Percentiles rank a stretch among this genome's conserved stretches.
phyloP scores from a whole-genome alignment of 441 rosid genomes.

The Populus hybrid region DNA sequence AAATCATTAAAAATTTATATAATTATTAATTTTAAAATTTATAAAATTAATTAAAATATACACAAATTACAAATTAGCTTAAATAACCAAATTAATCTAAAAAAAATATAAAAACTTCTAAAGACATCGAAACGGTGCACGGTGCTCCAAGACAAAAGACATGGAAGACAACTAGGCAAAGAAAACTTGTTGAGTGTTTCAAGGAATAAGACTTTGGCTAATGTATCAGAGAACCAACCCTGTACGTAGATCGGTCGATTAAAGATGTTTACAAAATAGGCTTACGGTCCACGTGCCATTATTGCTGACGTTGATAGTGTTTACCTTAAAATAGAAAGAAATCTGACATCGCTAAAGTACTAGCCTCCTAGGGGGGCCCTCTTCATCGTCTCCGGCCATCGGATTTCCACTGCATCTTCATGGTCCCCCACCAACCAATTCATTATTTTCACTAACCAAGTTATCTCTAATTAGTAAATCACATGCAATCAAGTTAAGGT shows the following conservation, averaged over 20 bases:
- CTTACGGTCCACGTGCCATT: conserved; percentile 50
- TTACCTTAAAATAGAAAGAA: conserved; percentile 30
- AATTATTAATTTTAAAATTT: too few species aligned
- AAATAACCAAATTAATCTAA: too few species aligned
- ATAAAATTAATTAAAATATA: too few species aligned
- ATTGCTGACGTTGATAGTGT: conserved; percentile 51
- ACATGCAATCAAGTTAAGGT: neutral
- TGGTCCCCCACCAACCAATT: neutral
- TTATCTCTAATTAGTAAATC: neutral
- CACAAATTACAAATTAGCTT: too few species aligned
- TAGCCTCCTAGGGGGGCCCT: conserved; percentile 2
- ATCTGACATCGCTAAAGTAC: conserved; percentile 33
- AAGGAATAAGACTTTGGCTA: too few species aligned
- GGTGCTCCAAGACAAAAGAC: too few species aligned
- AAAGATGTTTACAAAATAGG: conserved; percentile 34
- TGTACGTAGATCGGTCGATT: conserved; percentile 24
- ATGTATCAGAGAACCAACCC: too few species aligned
- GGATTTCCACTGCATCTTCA: neutral
- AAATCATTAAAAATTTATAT: too few species aligned
- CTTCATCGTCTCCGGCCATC: neutral
- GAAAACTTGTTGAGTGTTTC: too few species aligned
- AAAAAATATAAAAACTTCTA: too few species aligned
- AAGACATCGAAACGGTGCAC: too few species aligned
- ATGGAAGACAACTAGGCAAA: too few species aligned
- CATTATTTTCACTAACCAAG: neutral